phyloP scores from a whole-genome alignment of 352 stramenopile species.

The Blastocystis sp. region DNA sequence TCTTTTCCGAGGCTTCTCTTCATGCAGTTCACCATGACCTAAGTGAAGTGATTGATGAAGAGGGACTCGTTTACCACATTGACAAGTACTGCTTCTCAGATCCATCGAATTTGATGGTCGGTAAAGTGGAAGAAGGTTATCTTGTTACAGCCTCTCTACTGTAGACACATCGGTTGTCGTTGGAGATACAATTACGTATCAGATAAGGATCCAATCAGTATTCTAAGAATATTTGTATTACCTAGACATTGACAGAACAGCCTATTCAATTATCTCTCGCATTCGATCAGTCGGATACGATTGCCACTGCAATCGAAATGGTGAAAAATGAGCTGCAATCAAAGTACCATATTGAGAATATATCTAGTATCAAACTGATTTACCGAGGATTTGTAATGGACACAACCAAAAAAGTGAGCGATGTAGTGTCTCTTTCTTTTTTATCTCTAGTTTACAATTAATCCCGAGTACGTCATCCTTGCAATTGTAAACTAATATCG shows the following conservation, averaged over 20 bases:
- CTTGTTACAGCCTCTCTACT: neutral
- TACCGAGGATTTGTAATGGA: constrained; percentile 40
- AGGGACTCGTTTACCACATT: constrained; percentile 12
- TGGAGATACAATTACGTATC: neutral
- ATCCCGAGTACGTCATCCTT: constrained; percentile 38
- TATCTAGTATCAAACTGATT: neutral
- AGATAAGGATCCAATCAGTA: constrained; percentile 21
- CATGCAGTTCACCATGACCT: constrained; percentile 34
- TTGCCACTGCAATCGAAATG: neutral
- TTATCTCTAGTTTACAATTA: neutral
- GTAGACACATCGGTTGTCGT: neutral
- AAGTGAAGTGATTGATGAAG: neutral
- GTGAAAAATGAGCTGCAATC: neutral
- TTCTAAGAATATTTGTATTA: neutral
- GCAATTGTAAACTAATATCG: constrained; percentile 19
- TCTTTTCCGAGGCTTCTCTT: constrained; percentile 19
- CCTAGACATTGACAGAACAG: neutral
- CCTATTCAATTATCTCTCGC: neutral
- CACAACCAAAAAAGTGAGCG: neutral
- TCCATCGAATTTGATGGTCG: constrained; percentile 35
- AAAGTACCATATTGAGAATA: neutral
- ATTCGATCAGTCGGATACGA: neutral
- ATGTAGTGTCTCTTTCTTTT: neutral
- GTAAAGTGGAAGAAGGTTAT: constrained; percentile 3
- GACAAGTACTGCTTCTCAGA: constrained; percentile 53